Evolutionary conservation across 2,329 filamentous ascomycete species (phyloP).

Genomic region (Amylocarpus encephaloides): DNA sequence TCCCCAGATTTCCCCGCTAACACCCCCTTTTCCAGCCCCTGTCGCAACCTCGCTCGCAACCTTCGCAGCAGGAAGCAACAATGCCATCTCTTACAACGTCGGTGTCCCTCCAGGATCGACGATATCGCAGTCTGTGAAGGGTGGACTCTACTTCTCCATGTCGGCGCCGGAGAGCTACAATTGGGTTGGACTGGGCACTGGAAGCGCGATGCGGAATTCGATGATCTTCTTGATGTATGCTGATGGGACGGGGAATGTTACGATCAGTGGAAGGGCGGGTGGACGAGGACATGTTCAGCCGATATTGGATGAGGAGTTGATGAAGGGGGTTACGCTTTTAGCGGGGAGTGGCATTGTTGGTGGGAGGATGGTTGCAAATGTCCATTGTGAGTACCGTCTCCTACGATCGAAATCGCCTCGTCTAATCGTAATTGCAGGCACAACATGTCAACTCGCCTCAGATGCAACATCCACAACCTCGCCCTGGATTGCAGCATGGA

Average conservation of each 20-base stretch:
- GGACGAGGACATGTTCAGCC: constrained; percentile 40
- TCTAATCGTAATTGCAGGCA: constrained; percentile 16
- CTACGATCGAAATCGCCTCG: background rate
- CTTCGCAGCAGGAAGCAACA: constrained; percentile 14
- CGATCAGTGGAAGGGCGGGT: constrained; percentile 45
- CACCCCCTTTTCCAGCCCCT: constrained; percentile 4
- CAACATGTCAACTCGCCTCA: constrained; percentile 18
- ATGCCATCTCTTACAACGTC: constrained; percentile 20
- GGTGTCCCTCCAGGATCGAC: constrained; percentile 21
- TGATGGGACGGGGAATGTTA: constrained; percentile 44
- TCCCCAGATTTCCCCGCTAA: background rate
- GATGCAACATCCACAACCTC: constrained; percentile 16
- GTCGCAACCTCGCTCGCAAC: constrained; percentile 15
- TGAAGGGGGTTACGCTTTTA: constrained; percentile 39
- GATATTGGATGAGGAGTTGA: constrained; percentile 35
- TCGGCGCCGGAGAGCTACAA: constrained; percentile 44
- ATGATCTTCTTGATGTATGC: constrained; percentile 56
- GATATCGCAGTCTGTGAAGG: constrained; percentile 43
- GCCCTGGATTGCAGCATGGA: constrained; percentile 28
- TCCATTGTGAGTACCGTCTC: constrained; percentile 39
- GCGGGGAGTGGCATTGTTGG: constrained; percentile 42
- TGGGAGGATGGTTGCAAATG: constrained; percentile 50
- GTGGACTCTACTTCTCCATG: constrained; percentile 53
- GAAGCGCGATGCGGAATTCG: constrained; percentile 45
- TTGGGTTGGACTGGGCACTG: constrained; percentile 54